These are phyloP conservation scores for Mimosa bimucronata DNA, from an alignment of 306 rosid genomes.

Conservation along the genomic window DNA sequence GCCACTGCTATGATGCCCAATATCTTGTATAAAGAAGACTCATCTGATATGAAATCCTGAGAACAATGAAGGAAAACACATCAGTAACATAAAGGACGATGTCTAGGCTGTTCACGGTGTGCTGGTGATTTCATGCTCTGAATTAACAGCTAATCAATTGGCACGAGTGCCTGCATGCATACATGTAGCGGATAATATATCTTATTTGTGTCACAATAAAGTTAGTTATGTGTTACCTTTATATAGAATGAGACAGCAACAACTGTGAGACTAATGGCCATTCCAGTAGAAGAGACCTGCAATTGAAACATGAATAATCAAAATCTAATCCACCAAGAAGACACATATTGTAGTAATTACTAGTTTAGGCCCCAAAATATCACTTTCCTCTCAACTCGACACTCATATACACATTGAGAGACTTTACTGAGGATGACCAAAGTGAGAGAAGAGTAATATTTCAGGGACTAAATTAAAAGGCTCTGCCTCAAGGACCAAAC, in stretches of 20 bases:
- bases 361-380: neutral
- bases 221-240: constrained; percentile 55
- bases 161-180: neutral
- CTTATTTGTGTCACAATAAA: constrained; percentile 1
- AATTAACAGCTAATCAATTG: neutral
- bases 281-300: constrained; percentile 83
- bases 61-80: constrained; percentile 30
- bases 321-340: constrained; percentile 27
- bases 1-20: constrained; percentile 64
- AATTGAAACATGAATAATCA: constrained; percentile 36
- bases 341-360: neutral
- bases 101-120: neutral
- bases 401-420: neutral
- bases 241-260: constrained; percentile 75
- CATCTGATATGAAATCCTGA: constrained; percentile 53
- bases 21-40: constrained; percentile 52
- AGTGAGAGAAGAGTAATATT: neutral
- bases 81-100: constrained; percentile 24
- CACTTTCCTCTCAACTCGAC: neutral
- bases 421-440: neutral
- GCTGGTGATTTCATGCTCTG: neutral
- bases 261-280: constrained; percentile 72
- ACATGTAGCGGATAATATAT: constrained; percentile 8
- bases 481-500: neutral
- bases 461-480: constrained; percentile 1